A percentile compares a stretch with the other conserved stretches of the same genome.
These are phyloP conservation scores for Candida sp. DNA, from an alignment of 1,139 yeast species.

Conservation along the genomic window DNA sequence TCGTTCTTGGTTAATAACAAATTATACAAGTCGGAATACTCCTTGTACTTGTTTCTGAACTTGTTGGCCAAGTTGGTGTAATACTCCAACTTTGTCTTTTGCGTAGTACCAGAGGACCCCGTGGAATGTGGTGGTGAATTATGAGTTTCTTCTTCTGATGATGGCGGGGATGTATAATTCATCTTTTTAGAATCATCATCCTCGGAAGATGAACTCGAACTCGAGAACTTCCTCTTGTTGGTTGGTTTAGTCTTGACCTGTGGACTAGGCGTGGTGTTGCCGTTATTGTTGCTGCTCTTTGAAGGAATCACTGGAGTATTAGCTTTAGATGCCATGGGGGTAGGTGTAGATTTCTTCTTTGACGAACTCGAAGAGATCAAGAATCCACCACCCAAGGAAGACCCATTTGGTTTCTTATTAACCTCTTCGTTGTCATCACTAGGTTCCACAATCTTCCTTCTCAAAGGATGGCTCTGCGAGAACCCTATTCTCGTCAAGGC, in stretches of 20 bases:
- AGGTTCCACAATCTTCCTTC: constrained; percentile 33
- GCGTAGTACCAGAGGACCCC: not conserved
- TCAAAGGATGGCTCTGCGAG: constrained; percentile 49
- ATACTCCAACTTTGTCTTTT: constrained; percentile 18
- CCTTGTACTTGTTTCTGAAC: constrained; percentile 41
- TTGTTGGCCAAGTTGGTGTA: constrained; percentile 35
- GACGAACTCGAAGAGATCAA: constrained; percentile 13
- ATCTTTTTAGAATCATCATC: constrained; percentile 21
- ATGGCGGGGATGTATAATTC: constrained; percentile 33
- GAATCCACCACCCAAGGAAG: constrained; percentile 21
- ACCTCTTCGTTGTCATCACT: constrained; percentile 5
- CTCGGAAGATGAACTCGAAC: constrained; percentile 17
- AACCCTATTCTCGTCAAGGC: constrained; percentile 49
- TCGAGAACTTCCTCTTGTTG: constrained; percentile 16
- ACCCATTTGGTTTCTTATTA: constrained; percentile 3
- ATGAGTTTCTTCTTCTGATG: constrained; percentile 24
- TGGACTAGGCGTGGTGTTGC: not conserved
- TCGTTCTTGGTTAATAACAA: constrained; percentile 17
- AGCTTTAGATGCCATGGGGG: constrained; percentile 11
- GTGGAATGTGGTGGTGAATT: not conserved
- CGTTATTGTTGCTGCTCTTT: not conserved
- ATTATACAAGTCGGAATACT: constrained; percentile 39
- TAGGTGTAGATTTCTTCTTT: constrained; percentile 3
- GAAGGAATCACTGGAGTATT: constrained; percentile 2
- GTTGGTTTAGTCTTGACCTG: not conserved